A percentile compares a stretch with the other conserved stretches of the same genome.
Conservation (phyloP, 805 yeast species). For the Lipomyces orientalis region DNA sequence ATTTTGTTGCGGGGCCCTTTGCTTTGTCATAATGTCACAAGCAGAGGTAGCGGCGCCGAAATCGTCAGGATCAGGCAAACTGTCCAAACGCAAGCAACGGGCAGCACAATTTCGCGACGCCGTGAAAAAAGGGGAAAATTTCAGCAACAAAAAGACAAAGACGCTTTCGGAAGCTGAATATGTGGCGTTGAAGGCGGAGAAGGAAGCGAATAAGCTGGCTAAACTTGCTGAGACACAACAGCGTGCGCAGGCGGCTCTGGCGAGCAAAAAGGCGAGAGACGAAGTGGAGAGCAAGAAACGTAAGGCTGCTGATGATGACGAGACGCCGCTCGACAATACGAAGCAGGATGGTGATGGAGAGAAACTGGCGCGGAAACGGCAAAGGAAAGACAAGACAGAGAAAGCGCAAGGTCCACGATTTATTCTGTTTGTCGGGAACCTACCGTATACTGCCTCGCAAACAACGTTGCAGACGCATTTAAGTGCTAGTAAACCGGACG, state of each 20-base stretch:
- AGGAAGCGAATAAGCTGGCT: not conserved
- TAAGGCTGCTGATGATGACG: slow-evolving; percentile 13
- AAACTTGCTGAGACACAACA: not conserved
- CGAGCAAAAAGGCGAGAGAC: not conserved
- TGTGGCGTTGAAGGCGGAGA: slow-evolving; percentile 15
- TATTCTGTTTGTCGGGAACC: slow-evolving; percentile 86
- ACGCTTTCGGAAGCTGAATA: slow-evolving; percentile 16
- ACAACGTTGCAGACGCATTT: slow-evolving; percentile 73
- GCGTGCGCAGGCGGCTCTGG: not conserved
- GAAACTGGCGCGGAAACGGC: slow-evolving; percentile 10
- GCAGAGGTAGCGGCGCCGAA: not conserved
- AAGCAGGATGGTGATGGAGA: not conserved
- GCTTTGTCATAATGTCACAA: not conserved
- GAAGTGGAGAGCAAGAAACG: slow-evolving; percentile 13
- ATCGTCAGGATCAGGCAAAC: slow-evolving; percentile 25
- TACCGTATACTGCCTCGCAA: slow-evolving; percentile 73
- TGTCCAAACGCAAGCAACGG: slow-evolving; percentile 44
- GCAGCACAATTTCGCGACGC: slow-evolving; percentile 35
- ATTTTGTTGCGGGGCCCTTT: not conserved
- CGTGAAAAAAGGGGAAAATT: slow-evolving; percentile 23
- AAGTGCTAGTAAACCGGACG: slow-evolving; percentile 69
- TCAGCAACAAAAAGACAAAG: not conserved
- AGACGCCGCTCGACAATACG: slow-evolving; percentile 2
- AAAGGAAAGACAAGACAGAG: slow-evolving; percentile 64
- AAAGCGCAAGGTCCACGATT: slow-evolving; percentile 76